These are phyloP conservation scores for Jacaranda copaia DNA, from an alignment of 257 asterid species.

Conservation along the genomic window DNA sequence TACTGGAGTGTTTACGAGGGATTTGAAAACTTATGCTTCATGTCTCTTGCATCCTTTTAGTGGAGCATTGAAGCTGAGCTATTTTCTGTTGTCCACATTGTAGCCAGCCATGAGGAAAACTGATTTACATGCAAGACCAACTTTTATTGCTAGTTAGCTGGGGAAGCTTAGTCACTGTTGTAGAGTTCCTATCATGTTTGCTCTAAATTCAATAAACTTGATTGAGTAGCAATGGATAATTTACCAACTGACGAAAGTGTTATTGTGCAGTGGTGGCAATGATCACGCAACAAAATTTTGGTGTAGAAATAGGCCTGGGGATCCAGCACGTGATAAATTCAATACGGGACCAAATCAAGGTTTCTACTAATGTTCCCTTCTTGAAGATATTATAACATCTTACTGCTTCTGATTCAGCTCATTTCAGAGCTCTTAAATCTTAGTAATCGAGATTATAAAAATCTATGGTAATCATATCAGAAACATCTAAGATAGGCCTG, in stretches of 20 bases:
- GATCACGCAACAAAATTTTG: constrained; percentile 97
- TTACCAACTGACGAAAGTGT: constrained; percentile 22
- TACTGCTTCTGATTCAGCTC: constrained; percentile 30
- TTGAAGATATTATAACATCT: constrained; percentile 5
- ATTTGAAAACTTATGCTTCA: neutral
- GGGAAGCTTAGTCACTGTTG: constrained; percentile 27
- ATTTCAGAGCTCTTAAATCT: constrained; percentile 23
- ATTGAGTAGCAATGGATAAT: neutral
- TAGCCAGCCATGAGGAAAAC: neutral
- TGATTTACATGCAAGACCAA: constrained; percentile 4
- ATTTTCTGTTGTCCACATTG: neutral
- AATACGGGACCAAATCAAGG: constrained; percentile 73
- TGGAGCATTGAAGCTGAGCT: neutral
- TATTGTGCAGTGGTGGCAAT: constrained; percentile 94
- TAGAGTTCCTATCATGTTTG: constrained; percentile 20
- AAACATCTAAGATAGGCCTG: constrained; percentile 19
- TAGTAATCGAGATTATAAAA: constrained; percentile 3
- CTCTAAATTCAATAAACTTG: constrained; percentile 16
- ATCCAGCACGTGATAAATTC: constrained; percentile 83
- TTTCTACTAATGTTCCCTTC: constrained; percentile 34
- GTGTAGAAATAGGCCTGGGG: constrained; percentile 99
- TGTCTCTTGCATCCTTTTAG: constrained; percentile 14
- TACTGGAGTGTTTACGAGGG: constrained; percentile 14
- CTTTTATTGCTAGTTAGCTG: constrained; percentile 9
- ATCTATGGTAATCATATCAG: constrained; percentile 23